Base-by-base conservation (phyloP, 345 rosid species). In the Luvunga scandens region DNA sequence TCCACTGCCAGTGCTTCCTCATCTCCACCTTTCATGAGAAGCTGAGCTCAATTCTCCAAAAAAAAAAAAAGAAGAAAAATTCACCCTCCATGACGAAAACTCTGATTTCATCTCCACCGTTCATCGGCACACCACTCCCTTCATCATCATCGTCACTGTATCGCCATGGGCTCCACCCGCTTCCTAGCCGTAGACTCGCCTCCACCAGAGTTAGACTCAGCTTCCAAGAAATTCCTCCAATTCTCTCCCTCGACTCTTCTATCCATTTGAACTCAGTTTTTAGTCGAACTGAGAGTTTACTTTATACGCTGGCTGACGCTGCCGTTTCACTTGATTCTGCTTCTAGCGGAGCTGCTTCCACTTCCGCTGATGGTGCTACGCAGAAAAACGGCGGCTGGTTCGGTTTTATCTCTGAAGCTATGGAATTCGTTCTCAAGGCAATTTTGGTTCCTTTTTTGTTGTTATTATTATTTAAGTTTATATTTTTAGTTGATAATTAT, bases 361-460 rank as follows among this genome's bases (percentile, higher is more conserved):
- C 71, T 56, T 79, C 96, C 2, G 69, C 88, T 63, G 97, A 90
- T 62, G 81, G 83, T 7, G 82, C 86, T 36, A 86, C 78, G 14
- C 97, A 90, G 82, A 96, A 92, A 88, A 91, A 64, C 75, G 95
- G 97, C 10, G 95, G 98, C 9, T 96, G 98, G 98, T 94, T 96
- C 76, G 95, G 95, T 10, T 94, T 94, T 57, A 92, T 96, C 82
- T 88, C 99, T 10, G 97, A 96, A 19, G 83, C 82, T 21, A 94
- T 94, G 99, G 99, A 96, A 76, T 68, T 88, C 67, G 97, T 94
- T 34, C 98, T 94, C 62, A 96, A 93, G 95, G 99, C 92, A 77
- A 63, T 22, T 12, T 12, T 56, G n/a, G 19, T 24, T 76, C 25
- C 53, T 16, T 27, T 30, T 45, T 6, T 61, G 36, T 21, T 21